A percentile compares a stretch with the other conserved stretches of the same genome.
Conservation (phyloP, 2,329 filamentous ascomycete species). For the Fusarium sp. region DNA sequence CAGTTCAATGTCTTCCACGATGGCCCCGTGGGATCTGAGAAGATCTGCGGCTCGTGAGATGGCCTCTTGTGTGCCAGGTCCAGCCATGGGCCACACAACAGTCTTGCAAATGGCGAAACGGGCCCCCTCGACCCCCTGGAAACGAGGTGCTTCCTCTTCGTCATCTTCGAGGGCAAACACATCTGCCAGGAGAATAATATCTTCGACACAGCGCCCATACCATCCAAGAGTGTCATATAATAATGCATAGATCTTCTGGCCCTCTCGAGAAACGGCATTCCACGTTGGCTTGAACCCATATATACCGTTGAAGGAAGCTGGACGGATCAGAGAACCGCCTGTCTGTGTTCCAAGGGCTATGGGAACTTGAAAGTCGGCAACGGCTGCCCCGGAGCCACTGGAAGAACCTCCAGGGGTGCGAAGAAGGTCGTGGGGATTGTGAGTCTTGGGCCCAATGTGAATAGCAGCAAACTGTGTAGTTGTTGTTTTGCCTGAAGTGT, state of each 20-base stretch:
- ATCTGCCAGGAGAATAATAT: conserved; percentile 67
- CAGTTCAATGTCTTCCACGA: conserved; percentile 67
- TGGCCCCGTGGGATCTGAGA: conserved; percentile 61
- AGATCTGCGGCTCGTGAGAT: conserved; percentile 55
- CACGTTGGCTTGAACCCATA: conserved; percentile 76
- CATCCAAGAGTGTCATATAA: conserved; percentile 72
- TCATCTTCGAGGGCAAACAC: conserved; percentile 65
- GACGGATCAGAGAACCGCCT: conserved; percentile 71
- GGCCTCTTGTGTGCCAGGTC: conserved; percentile 58
- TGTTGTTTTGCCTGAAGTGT: conserved; percentile 49
- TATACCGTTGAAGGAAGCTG: conserved; percentile 74
- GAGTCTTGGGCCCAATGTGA: conserved; percentile 62
- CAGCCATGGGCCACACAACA: conserved; percentile 63
- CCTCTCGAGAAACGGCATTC: conserved; percentile 71
- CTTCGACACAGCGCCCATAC: conserved; percentile 67
- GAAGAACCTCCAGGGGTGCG: conserved; percentile 77
- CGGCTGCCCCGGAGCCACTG: conserved; percentile 73
- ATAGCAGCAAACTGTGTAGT: conserved; percentile 74
- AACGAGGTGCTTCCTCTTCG: conserved; percentile 51
- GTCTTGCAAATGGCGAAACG: conserved; percentile 69
- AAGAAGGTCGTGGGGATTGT: conserved; percentile 72
- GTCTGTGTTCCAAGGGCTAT: conserved; percentile 74
- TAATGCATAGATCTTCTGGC: conserved; percentile 68
- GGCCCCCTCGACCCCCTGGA: conserved; percentile 57
- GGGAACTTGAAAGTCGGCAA: conserved; percentile 72